Base-by-base conservation (phyloP, 345 rosid species). In the Atalantia buxifolia region DNA sequence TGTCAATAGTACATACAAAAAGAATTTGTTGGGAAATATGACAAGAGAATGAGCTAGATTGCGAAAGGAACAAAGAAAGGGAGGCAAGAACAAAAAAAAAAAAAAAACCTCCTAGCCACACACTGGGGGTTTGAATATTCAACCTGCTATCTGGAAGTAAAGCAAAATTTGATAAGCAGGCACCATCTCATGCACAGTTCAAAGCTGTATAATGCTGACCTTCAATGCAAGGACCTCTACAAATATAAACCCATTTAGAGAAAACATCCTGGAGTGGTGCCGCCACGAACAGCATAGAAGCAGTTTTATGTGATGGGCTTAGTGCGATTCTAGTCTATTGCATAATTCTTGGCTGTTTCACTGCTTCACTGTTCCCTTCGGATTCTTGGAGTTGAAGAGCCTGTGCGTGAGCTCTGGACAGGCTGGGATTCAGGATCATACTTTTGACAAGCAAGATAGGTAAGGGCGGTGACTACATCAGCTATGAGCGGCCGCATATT, bases 391-490 rank as follows among this genome's bases (percentile, higher is more conserved):
- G 90, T 86, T 7, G 86, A 84, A 22, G 87, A 48, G 57, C 80
- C 82, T 0, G 85, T 77, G 42, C 82, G 83, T 33, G 79, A 76
- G 69, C 69, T 70, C 71, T 84, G 88, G 67, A 73, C 81, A 4
- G 86, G 81, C 40, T 80, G 86, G 3, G 81, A 77, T 67, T 88
- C 88, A 1, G 90, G 90, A 64, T 81, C 88, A 66, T 79, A 87
- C 61, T 76, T 85, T 69, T 87, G 90, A 59, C 80, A 80, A 33
- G 95, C 95, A 50, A 91, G 95, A 78, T 90, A 87, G 12, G 80
- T 71, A 35, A 91, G 91, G 71, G 95, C 91, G 13, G 92, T 88
- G 66, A 90, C 95, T 36, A 91, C 95, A 66, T 91, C 95, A 0
- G 92, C 89, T 62, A 91, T 87, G 14, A 90, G 83, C 2, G 93